These are phyloP conservation scores for Claviceps cyperi DNA, from an alignment of 2,329 filamentous ascomycete species.

Conservation along the genomic window DNA sequence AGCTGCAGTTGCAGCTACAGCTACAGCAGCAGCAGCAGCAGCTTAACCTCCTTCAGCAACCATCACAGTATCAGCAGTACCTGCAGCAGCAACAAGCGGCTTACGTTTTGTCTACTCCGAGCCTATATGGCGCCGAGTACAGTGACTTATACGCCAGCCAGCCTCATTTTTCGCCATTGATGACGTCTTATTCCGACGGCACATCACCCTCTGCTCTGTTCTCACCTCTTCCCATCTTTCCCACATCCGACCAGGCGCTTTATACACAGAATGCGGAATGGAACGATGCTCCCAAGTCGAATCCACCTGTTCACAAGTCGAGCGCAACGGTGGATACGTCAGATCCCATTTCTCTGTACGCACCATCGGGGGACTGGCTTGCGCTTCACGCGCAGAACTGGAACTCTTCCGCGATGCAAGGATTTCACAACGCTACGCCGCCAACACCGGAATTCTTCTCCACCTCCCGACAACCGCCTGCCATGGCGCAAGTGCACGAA, in stretches of 20 bases:
- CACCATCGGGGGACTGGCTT: no score
- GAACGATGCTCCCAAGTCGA: conserved; percentile 18
- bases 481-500: conserved; percentile 34
- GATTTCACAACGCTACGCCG: conserved; percentile 35
- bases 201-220: conserved; percentile 40
- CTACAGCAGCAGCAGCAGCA: background rate
- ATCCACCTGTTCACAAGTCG: conserved; percentile 14
- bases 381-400: conserved; percentile 19
- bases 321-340: conserved; percentile 9
- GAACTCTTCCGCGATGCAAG: conserved; percentile 31
- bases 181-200: conserved; percentile 41
- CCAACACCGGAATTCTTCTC: conserved; percentile 46
- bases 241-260: conserved; percentile 21
- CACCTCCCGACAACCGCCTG: conserved; percentile 33
- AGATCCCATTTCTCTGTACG: conserved; percentile 18
- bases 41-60: background rate
- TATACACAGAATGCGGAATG: conserved; percentile 27
- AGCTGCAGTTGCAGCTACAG: background rate
- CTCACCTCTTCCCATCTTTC: conserved; percentile 36
- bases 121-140: conserved; percentile 22
- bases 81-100: conserved; percentile 19
- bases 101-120: conserved; percentile 25
- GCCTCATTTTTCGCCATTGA: conserved; percentile 35
- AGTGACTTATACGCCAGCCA: conserved; percentile 26
- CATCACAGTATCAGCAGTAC: conserved; percentile 23